These are phyloP conservation scores for Sphagnum tenellum DNA, from an alignment of 225 moss, liverwort and hornwort genomes.

Conservation along the genomic window DNA sequence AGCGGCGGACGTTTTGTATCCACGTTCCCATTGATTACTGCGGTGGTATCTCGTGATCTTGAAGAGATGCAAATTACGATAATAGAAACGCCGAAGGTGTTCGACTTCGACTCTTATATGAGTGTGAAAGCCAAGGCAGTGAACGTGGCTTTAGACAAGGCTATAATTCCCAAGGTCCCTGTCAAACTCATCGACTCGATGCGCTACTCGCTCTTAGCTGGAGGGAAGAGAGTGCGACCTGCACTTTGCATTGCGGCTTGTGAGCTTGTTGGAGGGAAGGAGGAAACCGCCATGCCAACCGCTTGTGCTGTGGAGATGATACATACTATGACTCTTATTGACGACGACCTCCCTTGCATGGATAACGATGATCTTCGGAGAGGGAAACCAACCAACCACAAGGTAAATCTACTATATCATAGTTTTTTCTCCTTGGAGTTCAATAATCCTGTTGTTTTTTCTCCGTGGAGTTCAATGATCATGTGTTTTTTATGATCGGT, in stretches of 20 bases:
- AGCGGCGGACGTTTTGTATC: too few species aligned
- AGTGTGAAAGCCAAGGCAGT: slow-evolving; percentile 18
- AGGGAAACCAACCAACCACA: slow-evolving; percentile 30
- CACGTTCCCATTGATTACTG: too few species aligned
- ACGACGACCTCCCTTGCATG: slow-evolving; percentile 43
- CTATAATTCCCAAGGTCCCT: slow-evolving; percentile 24
- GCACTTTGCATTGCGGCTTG: slow-evolving; percentile 39
- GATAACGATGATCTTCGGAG: slow-evolving; percentile 38
- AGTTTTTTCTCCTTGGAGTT: too few species aligned
- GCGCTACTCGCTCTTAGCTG: slow-evolving; percentile 35
- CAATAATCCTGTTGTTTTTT: too few species aligned
- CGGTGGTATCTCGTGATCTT: too few species aligned
- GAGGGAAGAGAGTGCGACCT: slow-evolving; percentile 40
- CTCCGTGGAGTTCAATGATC: too few species aligned
- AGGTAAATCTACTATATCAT: background rate
- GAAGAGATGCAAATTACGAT: too few species aligned
- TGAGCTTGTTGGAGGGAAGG: slow-evolving; percentile 28
- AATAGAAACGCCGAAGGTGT: background rate
- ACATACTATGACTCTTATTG: slow-evolving; percentile 38
- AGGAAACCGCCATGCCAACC: slow-evolving; percentile 36
- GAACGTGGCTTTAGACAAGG: slow-evolving; percentile 27
- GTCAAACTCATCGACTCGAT: slow-evolving; percentile 26
- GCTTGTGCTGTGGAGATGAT: slow-evolving; percentile 49
- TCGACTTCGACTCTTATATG: slow-evolving; percentile 4
- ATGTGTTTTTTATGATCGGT: too few species aligned